Conservation (phyloP, 2,329 filamentous ascomycete genomes). For the Raffaelea albimanens region DNA sequence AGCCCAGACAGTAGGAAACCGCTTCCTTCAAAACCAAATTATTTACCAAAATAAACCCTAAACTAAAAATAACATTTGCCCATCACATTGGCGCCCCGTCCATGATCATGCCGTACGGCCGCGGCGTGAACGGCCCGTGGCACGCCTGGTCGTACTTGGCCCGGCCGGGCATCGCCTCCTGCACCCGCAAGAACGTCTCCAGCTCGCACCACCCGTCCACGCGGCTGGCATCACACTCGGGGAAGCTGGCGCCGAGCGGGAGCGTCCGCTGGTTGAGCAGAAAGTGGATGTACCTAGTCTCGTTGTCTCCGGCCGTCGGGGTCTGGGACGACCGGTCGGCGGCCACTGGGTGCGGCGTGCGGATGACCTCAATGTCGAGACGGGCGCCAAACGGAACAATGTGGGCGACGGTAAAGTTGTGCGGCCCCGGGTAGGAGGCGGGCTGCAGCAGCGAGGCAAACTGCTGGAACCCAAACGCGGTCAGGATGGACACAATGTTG, state of each 20-base stretch:
- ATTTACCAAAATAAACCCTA: too few species aligned
- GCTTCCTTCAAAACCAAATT: too few species aligned
- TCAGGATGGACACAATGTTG: slow-evolving; percentile 60
- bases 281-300: slow-evolving; percentile 65
- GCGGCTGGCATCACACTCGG: slow-evolving; percentile 50
- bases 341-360: slow-evolving; percentile 52
- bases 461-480: slow-evolving; percentile 63
- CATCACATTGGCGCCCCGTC: slow-evolving; percentile 34
- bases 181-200: slow-evolving; percentile 53
- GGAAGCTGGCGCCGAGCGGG: slow-evolving; percentile 56
- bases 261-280: slow-evolving; percentile 65
- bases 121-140: slow-evolving; percentile 44
- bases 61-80: too few species aligned
- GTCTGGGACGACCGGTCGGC: slow-evolving; percentile 45
- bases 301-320: slow-evolving; percentile 26
- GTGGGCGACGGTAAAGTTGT: slow-evolving; percentile 57
- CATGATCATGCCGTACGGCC: slow-evolving; percentile 36
- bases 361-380: slow-evolving; percentile 66
- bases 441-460: slow-evolving; percentile 52
- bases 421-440: slow-evolving; percentile 42
- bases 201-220: slow-evolving; percentile 73
- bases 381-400: slow-evolving; percentile 64
- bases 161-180: slow-evolving; percentile 46
- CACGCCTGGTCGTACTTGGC: slow-evolving; percentile 59
- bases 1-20: too few species aligned